Conservation (phyloP, 2,329 filamentous ascomycete genomes). For the Leptographium galeiforme region DNA sequence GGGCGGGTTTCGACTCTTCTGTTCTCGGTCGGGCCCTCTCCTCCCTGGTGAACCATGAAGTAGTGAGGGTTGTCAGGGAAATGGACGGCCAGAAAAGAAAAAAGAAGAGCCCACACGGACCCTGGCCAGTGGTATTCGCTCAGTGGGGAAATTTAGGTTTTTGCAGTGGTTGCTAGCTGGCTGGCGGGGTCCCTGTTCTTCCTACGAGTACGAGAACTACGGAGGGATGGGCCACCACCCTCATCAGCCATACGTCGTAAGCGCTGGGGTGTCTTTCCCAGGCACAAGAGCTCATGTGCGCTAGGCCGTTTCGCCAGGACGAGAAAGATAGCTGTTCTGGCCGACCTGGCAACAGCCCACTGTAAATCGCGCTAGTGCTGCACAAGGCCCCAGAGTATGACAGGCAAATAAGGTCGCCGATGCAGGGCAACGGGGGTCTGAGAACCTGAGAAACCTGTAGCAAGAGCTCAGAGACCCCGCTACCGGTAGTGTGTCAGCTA, state of each 20-base stretch:
- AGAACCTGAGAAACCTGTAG: no score
- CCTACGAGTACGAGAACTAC: no score
- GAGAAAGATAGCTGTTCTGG: neutral
- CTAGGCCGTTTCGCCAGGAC: no score
- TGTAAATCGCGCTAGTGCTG: neutral
- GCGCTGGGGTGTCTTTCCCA: neutral
- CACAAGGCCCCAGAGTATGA: neutral
- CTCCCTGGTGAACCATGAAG: slow-evolving; percentile 1
- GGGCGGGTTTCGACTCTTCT: neutral
- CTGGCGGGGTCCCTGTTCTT: neutral
- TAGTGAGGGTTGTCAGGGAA: slow-evolving; percentile 2
- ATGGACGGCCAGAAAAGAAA: neutral
- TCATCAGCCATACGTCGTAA: neutral
- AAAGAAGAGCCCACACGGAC: neutral
- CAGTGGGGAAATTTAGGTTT: slow-evolving; percentile 2
- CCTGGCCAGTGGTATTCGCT: neutral
- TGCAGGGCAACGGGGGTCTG: no score
- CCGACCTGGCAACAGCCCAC: slow-evolving; percentile 1
- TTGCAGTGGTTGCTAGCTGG: neutral
- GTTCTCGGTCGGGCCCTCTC: neutral
- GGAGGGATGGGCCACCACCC: no score
- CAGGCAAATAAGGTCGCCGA: no score
- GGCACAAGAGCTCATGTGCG: no score
- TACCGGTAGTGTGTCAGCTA: neutral
- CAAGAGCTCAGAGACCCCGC: no score